These are phyloP conservation scores for Neostapfia colusana DNA, from an alignment of 176 grass and related monocot species.

Conservation along the genomic window DNA sequence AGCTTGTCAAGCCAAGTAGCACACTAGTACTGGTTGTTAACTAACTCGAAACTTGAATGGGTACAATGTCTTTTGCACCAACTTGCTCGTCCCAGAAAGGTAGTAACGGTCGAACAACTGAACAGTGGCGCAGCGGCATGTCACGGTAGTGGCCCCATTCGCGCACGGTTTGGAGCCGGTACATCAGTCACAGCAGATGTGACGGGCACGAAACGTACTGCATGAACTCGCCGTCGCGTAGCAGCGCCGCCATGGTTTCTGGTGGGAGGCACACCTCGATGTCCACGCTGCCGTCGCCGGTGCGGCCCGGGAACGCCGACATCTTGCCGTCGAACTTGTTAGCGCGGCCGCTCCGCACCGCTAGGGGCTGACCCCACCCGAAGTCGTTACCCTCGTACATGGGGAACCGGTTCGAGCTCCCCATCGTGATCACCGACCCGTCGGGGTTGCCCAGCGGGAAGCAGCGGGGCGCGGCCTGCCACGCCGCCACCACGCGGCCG, in stretches of 20 bases:
- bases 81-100: constrained; percentile 7
- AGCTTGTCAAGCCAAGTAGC: constrained; percentile 27
- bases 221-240: constrained; percentile 91
- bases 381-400: constrained; percentile 96
- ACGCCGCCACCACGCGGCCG: constrained; percentile 49
- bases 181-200: constrained; percentile 31
- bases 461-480: constrained; percentile 78
- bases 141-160: background rate
- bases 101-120: constrained; percentile 11
- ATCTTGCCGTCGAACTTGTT: constrained; percentile 99
- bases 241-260: constrained; percentile 84
- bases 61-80: constrained; percentile 23
- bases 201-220: constrained; percentile 63
- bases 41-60: background rate
- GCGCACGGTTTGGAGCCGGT: too few species aligned
- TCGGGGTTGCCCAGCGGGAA: constrained; percentile 96
- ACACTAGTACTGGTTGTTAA: background rate
- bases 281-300: constrained; percentile 75
- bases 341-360: constrained; percentile 79
- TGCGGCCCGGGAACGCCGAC: constrained; percentile 74
- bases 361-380: constrained; percentile 74
- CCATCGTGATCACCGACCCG: constrained; percentile 91
- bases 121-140: constrained; percentile 11
- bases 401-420: constrained; percentile 92
- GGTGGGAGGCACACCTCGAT: constrained; percentile 92